These are phyloP conservation scores for Aspergillus unguis DNA, from an alignment of 2,329 filamentous ascomycete genomes.

Conservation along the genomic window DNA sequence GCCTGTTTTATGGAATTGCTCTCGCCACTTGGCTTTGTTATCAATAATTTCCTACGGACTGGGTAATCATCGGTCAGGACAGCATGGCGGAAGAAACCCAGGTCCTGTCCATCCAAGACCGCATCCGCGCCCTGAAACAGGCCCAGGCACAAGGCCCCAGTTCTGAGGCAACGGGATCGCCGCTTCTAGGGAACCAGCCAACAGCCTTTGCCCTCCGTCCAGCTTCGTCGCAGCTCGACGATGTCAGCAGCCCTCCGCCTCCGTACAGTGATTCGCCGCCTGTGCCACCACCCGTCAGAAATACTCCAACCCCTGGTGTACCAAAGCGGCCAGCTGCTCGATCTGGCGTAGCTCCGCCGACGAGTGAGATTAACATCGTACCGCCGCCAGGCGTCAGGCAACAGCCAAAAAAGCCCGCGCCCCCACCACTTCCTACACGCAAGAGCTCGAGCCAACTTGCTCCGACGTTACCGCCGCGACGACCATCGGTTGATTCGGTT, in stretches of 20 bases:
- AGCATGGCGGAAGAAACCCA: slow-evolving; percentile 43
- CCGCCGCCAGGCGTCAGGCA: slow-evolving; percentile 18
- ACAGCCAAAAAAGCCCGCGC: slow-evolving; percentile 39
- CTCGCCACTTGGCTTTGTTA: neutral
- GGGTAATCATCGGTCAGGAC: neutral
- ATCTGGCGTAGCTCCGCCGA: slow-evolving; percentile 4
- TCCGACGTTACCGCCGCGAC: slow-evolving; percentile 50
- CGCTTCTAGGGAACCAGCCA: slow-evolving; percentile 24
- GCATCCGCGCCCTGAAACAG: slow-evolving; percentile 46
- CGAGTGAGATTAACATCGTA: neutral
- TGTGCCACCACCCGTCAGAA: neutral
- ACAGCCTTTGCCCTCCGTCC: slow-evolving; percentile 25
- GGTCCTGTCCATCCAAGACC: slow-evolving; percentile 44
- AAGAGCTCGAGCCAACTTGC: slow-evolving; percentile 36
- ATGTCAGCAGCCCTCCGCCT: slow-evolving; percentile 1
- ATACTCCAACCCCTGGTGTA: slow-evolving; percentile 1
- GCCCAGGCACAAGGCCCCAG: slow-evolving; percentile 35
- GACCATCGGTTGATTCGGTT: slow-evolving; percentile 50
- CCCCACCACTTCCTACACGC: slow-evolving; percentile 48
- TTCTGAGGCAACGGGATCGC: slow-evolving; percentile 28
- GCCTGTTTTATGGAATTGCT: neutral
- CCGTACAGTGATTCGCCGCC: neutral
- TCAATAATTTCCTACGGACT: neutral
- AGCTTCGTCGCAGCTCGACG: slow-evolving; percentile 18
- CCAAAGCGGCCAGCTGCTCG: slow-evolving; percentile 25